Evolutionary conservation across 192 early-diverging fungal species (phyloP).

Genomic region (Linnemannia exigua): DNA sequence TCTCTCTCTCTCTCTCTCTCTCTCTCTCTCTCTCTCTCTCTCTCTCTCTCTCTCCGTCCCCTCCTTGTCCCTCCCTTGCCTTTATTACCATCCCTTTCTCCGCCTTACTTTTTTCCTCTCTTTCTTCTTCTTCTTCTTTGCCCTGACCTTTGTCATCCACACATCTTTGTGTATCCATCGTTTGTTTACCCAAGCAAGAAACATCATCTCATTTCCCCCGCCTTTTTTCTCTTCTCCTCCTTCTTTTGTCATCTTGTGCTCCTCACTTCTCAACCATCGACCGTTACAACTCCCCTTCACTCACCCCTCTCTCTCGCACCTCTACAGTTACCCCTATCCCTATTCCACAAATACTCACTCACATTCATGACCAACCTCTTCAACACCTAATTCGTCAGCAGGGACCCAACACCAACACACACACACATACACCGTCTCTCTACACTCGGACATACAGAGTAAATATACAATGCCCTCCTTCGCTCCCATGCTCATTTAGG

Average conservation of each 20-base stretch:
- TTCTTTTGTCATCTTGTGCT: not conserved
- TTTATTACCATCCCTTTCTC: not conserved
- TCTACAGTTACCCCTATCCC: not conserved
- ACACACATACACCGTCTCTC: not conserved
- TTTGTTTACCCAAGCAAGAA: not conserved
- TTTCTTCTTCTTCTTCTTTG: not conserved
- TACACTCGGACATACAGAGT: not conserved
- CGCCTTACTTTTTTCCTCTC: not conserved
- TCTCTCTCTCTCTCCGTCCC: not conserved
- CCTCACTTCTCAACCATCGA: not conserved
- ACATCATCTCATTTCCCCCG: not conserved
- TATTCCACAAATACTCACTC: not conserved
- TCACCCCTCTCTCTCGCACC: not conserved
- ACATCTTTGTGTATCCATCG: slow-evolving; percentile 1
- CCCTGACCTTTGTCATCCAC: not conserved
- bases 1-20: not conserved
- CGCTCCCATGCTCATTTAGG: not conserved
- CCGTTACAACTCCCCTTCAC: not conserved
- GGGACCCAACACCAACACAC: not conserved
- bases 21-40: not conserved
- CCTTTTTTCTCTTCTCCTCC: not conserved
- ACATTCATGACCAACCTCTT: not conserved
- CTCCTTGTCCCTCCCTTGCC: not conserved
- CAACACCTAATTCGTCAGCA: not conserved
- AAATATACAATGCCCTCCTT: not conserved